phyloP scores from a whole-genome alignment of 169 alveolate genomes.

The Cryptosporidium viatorum region DNA sequence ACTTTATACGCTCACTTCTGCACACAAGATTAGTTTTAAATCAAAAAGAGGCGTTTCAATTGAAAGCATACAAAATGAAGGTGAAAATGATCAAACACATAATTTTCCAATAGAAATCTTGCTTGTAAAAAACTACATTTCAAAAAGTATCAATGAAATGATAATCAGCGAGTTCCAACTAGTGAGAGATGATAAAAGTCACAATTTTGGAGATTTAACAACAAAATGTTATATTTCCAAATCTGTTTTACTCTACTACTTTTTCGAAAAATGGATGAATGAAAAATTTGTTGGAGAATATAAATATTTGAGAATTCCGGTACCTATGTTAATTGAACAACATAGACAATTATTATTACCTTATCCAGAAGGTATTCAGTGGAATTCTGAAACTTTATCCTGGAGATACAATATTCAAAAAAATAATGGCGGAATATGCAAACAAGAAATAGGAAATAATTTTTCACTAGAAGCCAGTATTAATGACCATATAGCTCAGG shows the following conservation, averaged over 20 bases:
- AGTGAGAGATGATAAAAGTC: conserved; percentile 17
- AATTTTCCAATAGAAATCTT: conserved; percentile 40
- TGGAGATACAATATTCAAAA: conserved; percentile 62
- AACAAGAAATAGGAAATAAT: background rate
- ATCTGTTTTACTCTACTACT: conserved; percentile 47
- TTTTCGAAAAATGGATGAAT: conserved; percentile 70
- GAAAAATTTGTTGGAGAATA: conserved; percentile 41
- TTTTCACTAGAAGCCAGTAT: conserved; percentile 14
- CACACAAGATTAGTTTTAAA: conserved; percentile 37
- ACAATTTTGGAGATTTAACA: conserved; percentile 12
- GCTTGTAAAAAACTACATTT: conserved; percentile 46
- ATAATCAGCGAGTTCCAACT: conserved; percentile 63
- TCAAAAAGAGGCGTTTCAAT: conserved; percentile 50
- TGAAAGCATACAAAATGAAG: conserved; percentile 27
- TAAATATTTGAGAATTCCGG: conserved; percentile 57
- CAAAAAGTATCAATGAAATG: conserved; percentile 25
- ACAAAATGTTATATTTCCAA: conserved; percentile 50
- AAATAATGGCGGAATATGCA: background rate
- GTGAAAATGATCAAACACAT: background rate
- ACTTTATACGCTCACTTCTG: conserved; percentile 5
- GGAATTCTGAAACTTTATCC: conserved; percentile 35
- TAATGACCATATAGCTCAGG: conserved; percentile 21
- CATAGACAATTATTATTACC: conserved; percentile 54
- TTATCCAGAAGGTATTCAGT: conserved; percentile 60
- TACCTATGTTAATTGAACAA: conserved; percentile 57